Conservation (phyloP, 257 asterid species). For the Ocimum tenuiflorum region DNA sequence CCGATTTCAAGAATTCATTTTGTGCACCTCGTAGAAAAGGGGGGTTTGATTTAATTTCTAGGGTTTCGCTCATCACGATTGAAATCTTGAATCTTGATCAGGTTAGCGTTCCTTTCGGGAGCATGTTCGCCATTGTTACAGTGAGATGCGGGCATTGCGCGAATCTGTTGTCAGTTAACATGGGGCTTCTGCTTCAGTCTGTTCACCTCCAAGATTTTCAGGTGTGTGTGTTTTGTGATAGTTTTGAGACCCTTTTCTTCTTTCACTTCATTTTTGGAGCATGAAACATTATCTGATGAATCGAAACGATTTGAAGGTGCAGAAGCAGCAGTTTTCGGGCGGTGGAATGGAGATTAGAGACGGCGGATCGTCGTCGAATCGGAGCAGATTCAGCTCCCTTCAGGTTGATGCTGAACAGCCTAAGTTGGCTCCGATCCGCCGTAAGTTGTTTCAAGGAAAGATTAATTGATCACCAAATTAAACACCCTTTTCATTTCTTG, state of each 20-base stretch:
- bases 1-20: too few relatives aligned
- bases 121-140: constrained; percentile 63
- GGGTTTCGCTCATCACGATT: constrained; percentile 26
- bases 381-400: constrained; percentile 22
- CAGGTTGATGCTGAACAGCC: constrained; percentile 40
- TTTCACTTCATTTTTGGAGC: too few relatives aligned
- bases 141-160: constrained; percentile 94
- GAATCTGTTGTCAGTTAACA: constrained; percentile 72
- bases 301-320: background rate
- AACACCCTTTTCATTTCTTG: too few relatives aligned
- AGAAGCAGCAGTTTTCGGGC: constrained; percentile 42
- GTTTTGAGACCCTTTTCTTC: too few relatives aligned
- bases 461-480: too few relatives aligned
- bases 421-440: constrained; percentile 61
- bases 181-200: constrained; percentile 39
- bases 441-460: constrained; percentile 41
- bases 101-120: constrained; percentile 88
- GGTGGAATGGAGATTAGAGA: constrained; percentile 25
- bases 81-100: too few relatives aligned
- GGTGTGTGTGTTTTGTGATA: constrained; percentile 28
- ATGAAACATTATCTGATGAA: too few relatives aligned
- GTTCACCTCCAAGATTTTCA: constrained; percentile 68
- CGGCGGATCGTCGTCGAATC: constrained; percentile 49
- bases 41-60: background rate
- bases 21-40: too few relatives aligned